phyloP scores from a whole-genome alignment of 257 asterid species.

The Solanum bukasovii region DNA sequence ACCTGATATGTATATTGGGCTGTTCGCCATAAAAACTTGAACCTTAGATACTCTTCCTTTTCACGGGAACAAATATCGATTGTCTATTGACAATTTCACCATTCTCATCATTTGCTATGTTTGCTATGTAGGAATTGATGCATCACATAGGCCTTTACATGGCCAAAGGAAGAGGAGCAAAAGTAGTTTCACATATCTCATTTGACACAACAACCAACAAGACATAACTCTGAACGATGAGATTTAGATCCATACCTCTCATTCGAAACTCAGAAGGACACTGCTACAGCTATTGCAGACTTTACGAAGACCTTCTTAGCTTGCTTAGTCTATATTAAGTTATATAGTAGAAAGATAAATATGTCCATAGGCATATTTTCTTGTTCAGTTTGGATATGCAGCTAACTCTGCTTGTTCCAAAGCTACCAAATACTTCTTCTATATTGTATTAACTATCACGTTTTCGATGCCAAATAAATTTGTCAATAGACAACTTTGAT shows the following conservation, averaged over 20 bases:
- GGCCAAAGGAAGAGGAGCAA: slow-evolving; percentile 88
- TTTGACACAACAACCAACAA: slow-evolving; percentile 14
- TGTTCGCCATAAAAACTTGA: background rate
- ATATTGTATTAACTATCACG: background rate
- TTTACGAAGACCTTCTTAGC: background rate
- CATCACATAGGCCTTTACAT: slow-evolving; percentile 84
- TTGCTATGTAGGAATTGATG: slow-evolving; percentile 46
- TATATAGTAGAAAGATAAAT: background rate
- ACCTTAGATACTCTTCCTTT: background rate
- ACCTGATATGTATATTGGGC: background rate
- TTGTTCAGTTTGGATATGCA: background rate
- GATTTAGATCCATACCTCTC: background rate
- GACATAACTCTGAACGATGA: background rate
- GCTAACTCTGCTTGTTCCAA: background rate
- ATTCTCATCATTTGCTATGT: background rate
- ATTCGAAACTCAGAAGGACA: background rate
- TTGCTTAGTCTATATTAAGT: background rate
- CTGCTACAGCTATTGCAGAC: background rate
- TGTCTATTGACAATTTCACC: background rate
- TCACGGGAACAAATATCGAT: background rate
- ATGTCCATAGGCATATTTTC: background rate
- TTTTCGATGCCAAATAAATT: background rate
- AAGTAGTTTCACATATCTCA: slow-evolving; percentile 51
- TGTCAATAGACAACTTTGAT: background rate
- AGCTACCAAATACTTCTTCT: background rate